These are phyloP conservation scores for Phytophthora nicotianae DNA, from an alignment of 352 stramenopile genomes.

Conservation along the genomic window DNA sequence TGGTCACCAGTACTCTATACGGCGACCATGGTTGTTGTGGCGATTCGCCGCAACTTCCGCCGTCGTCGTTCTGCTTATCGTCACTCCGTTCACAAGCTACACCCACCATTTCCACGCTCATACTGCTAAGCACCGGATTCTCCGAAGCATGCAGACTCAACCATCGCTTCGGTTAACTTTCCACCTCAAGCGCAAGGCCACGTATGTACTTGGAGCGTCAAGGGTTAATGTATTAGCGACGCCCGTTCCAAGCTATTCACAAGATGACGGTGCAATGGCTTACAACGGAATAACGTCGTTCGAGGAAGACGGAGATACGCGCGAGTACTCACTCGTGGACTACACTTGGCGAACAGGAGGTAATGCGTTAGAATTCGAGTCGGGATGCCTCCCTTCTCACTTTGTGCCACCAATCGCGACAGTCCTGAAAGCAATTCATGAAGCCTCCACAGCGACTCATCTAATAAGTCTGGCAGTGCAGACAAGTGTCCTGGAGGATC, in stretches of 20 bases:
- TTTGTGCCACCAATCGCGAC: conserved; percentile 31
- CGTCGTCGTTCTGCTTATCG: conserved; percentile 3
- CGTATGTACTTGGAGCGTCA: conserved; percentile 40
- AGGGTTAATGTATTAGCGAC: conserved; percentile 30
- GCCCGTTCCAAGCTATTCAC: conserved; percentile 13
- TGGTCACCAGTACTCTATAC: not conserved
- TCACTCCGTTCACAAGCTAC: conserved; percentile 20
- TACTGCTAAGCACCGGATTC: conserved; percentile 37
- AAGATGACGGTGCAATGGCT: conserved; percentile 11
- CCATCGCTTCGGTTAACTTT: conserved; percentile 34
- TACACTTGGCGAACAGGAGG: conserved; percentile 24
- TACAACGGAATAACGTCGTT: conserved; percentile 44
- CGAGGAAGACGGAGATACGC: conserved; percentile 29
- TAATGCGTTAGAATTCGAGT: conserved; percentile 13
- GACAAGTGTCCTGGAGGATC: conserved; percentile 4
- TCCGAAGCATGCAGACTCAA: conserved; percentile 26
- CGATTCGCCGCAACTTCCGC: not conserved
- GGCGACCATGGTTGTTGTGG: not conserved
- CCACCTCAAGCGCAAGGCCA: conserved; percentile 41
- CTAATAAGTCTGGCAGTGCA: conserved; percentile 1
- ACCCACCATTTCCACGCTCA: conserved; percentile 35
- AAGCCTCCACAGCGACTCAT: conserved; percentile 12
- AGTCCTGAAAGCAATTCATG: conserved; percentile 21
- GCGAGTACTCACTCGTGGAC: conserved; percentile 50
- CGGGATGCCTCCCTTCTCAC: conserved; percentile 33